These are phyloP conservation scores for Alternaria ventricosa DNA, from an alignment of 2,329 filamentous ascomycete species.

Conservation along the genomic window DNA sequence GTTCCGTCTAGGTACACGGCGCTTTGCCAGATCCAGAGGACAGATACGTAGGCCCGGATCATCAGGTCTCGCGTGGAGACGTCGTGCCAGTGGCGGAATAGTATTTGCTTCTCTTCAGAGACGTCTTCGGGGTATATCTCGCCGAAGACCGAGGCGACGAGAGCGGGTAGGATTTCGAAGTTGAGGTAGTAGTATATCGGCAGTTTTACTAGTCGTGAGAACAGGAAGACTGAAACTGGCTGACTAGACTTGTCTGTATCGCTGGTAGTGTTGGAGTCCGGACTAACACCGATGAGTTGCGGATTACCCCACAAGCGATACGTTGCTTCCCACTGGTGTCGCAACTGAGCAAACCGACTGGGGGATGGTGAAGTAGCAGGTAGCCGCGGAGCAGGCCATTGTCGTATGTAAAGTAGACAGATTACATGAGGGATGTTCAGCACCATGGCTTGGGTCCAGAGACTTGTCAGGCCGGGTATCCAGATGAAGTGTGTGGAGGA, in stretches of 20 bases:
- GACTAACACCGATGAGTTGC: not conserved
- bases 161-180: not conserved
- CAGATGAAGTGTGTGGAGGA: not conserved
- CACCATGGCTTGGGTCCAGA: not conserved
- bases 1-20: not conserved
- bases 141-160: not conserved
- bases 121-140: not conserved
- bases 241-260: not conserved
- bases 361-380: not conserved
- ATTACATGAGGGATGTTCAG: not conserved
- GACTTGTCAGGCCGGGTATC: not conserved
- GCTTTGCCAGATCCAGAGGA: not conserved
- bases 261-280: not conserved
- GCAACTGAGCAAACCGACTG: not conserved
- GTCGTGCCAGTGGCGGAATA: not conserved
- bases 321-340: not conserved
- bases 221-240: not conserved
- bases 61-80: not conserved
- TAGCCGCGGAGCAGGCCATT: not conserved
- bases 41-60: not conserved
- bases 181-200: not conserved
- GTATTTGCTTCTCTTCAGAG: not conserved
- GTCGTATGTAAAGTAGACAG: not conserved
- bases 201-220: not conserved
- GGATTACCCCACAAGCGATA: not conserved